Evolutionary conservation across 1,139 yeast species (phyloP).

Genomic region (Taiozyma sp.): DNA sequence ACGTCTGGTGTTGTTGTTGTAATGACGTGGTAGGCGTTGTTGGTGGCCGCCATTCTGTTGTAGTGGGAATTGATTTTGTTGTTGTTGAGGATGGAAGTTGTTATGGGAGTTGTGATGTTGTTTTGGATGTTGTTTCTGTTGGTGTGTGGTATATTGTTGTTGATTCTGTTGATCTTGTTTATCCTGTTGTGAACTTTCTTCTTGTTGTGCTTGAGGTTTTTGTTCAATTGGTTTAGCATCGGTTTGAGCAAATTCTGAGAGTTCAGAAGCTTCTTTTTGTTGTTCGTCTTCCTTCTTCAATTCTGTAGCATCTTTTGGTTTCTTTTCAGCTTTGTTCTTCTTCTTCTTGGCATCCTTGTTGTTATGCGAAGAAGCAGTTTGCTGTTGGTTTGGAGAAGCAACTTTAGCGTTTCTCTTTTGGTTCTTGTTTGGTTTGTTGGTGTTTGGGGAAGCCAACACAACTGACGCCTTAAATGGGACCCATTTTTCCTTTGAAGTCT

Average conservation of each 20-base stretch:
- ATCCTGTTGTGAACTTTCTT: constrained; percentile 22
- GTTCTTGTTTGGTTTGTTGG: constrained; percentile 14
- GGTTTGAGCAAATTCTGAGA: not conserved
- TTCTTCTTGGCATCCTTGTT: constrained; percentile 13
- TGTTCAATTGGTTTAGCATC: constrained; percentile 14
- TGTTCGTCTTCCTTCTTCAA: not conserved
- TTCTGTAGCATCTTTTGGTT: not conserved
- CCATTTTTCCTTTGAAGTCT: constrained; percentile 77
- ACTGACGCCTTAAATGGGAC: constrained; percentile 81
- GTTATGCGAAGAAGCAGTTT: not conserved
- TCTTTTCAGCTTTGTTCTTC: constrained; percentile 16
- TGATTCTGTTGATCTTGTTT: not conserved
- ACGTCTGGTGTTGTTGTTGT: constrained; percentile 15
- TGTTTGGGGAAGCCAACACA: constrained; percentile 29
- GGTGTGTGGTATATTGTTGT: not conserved
- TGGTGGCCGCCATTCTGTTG: constrained; percentile 5
- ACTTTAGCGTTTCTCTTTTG: constrained; percentile 15
- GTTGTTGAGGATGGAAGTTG: constrained; percentile 11
- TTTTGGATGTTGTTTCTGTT: constrained; percentile 4
- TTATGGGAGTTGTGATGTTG: constrained; percentile 7
- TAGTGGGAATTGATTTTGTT: constrained; percentile 7
- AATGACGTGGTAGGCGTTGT: constrained; percentile 22
- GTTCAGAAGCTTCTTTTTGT: not conserved
- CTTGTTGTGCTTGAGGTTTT: constrained; percentile 23
- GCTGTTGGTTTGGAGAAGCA: not conserved